Evolutionary conservation across 179 eudicot genomes (phyloP).

Genomic region (Gypsophila paniculata): DNA sequence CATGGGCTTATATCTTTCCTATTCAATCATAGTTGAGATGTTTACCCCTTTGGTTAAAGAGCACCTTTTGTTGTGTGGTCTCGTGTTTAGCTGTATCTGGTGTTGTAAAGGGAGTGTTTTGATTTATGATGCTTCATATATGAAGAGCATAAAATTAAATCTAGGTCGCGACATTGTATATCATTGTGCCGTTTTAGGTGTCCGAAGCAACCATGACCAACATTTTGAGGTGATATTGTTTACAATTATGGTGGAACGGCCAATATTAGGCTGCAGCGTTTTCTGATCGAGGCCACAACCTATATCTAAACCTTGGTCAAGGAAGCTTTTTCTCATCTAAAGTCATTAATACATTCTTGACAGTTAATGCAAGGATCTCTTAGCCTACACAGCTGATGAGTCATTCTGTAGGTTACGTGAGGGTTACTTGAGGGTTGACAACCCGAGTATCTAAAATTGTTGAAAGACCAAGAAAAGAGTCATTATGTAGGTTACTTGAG

Average conservation of each 20-base stretch:
- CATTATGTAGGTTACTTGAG: neutral
- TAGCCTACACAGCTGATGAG: neutral
- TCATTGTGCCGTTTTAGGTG: neutral
- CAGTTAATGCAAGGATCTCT: neutral
- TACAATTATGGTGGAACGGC: neutral
- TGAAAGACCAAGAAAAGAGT: neutral
- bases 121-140: neutral
- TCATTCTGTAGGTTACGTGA: neutral
- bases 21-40: neutral
- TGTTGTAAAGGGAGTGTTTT: neutral
- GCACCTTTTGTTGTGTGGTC: constrained; percentile 1
- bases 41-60: neutral
- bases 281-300: neutral
- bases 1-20: neutral
- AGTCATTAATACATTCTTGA: neutral
- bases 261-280: neutral
- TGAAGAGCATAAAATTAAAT: neutral
- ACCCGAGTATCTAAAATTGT: neutral
- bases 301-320: neutral
- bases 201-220: neutral
- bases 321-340: neutral
- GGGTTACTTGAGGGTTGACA: constrained; percentile 1
- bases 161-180: neutral
- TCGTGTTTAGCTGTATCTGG: neutral
- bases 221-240: neutral